A percentile compares a stretch with the other conserved stretches of the same genome.
phyloP scores from a whole-genome alignment of 495 filamentous ascomycete genomes.

The Cairneyella variabilis region DNA sequence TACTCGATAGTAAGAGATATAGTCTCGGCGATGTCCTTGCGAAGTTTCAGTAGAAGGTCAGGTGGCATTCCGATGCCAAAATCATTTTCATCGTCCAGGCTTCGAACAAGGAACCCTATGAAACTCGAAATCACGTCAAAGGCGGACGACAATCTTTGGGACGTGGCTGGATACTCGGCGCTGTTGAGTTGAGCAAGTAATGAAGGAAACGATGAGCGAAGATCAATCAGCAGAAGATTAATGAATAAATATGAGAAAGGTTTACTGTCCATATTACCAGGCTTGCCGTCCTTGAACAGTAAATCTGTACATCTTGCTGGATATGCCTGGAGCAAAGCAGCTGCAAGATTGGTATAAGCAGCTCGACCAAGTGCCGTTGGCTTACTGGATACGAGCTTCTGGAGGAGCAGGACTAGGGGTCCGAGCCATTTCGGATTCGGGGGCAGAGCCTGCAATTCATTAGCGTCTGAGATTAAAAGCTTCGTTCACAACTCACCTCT shows the following conservation, averaged over 20 bases:
- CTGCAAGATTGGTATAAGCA: slow-evolving; percentile 45
- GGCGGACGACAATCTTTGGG: slow-evolving; percentile 51
- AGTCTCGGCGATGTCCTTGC: slow-evolving; percentile 53
- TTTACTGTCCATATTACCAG: slow-evolving; percentile 32
- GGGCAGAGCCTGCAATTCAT: slow-evolving; percentile 25
- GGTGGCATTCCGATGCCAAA: slow-evolving; percentile 35
- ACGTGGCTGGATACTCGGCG: slow-evolving; percentile 39
- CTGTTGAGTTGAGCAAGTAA: slow-evolving; percentile 51
- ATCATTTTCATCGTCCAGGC: slow-evolving; percentile 33
- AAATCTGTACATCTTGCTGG: slow-evolving; percentile 36
- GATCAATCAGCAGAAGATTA: slow-evolving; percentile 55
- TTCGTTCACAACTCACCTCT: slow-evolving; percentile 30
- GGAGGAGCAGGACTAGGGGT: slow-evolving; percentile 35
- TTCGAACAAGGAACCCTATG: slow-evolving; percentile 51
- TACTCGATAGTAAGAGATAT: slow-evolving; percentile 58
- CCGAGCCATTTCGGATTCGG: slow-evolving; percentile 39
- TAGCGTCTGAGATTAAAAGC: slow-evolving; percentile 25
- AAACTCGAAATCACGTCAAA: slow-evolving; percentile 58
- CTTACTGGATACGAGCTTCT: slow-evolving; percentile 37
- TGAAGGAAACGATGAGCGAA: slow-evolving; percentile 57
- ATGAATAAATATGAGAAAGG: slow-evolving; percentile 58
- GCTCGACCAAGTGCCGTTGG: slow-evolving; percentile 44
- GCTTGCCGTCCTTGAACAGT: slow-evolving; percentile 38
- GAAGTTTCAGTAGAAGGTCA: slow-evolving; percentile 53
- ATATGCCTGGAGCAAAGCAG: slow-evolving; percentile 50